Evolutionary conservation across 2,329 filamentous ascomycete species (phyloP), one percentile per base, ranked within the genome.

Genomic region (Clonostachys sp.): DNA sequence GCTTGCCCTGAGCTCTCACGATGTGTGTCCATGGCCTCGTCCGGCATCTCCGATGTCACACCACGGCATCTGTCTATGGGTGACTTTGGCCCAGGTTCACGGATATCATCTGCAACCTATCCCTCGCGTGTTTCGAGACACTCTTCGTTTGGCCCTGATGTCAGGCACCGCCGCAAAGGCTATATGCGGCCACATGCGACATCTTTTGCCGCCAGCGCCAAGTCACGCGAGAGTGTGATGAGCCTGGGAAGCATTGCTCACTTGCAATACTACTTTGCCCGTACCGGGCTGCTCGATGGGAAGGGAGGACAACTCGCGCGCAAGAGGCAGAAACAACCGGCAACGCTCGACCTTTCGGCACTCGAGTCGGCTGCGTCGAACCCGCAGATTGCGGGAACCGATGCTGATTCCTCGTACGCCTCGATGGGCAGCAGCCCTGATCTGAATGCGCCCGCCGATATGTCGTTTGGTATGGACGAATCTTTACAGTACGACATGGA

Each of bases 241-340:
- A 96, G 90, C 61, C 71, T 99, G 52, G 94, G 94, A 47, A 96
- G 91, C 67, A 99, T 99, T 58, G 90, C 91, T 48, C 94, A 99
- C 71, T 74, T 99, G 61, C 94, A 99, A 67, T 96, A 97, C 70
- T 99, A 97, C 70, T 99, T 99, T 71, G 92, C 94, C 35, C 80
- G 94, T 50, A 99, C 94, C 1, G 94, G 94, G 6, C 71, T 99
- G 53, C 72, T 99, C 45, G 94, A 99, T 61, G 91, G 92, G 48
- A 96, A 96, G 64, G 92, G 91, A 35, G 94, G 83, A 46, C 87
- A 95, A 64, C 72, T 95, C 50, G 86, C 88, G 18, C 87, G 87
- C 58, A 87, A 86, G 63, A 84, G 80, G 60, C 78, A 83, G 55
- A 75, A 75, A 51, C 80, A 80, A 58, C 78, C 70, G 14, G 74